phyloP scores from a whole-genome alignment of 106 monocot species.

The Dendrobium officinale region DNA sequence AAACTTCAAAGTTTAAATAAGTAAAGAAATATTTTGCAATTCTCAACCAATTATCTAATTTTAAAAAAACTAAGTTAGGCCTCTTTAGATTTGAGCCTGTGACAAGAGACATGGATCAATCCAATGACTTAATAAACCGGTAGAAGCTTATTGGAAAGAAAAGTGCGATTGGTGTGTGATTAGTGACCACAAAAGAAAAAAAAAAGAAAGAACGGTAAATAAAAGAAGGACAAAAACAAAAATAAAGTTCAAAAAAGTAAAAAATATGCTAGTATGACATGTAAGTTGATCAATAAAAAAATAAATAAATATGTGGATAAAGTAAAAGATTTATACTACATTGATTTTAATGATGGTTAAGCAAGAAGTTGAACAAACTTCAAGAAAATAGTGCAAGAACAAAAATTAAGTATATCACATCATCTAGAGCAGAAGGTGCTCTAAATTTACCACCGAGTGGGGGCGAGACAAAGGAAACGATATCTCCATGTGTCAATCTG shows the following conservation, averaged over 20 bases:
- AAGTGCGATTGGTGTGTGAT: not conserved
- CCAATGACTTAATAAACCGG: not conserved
- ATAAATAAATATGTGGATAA: not conserved
- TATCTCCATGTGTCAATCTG: slow-evolving; percentile 81
- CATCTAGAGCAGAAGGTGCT: not conserved
- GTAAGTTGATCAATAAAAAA: not conserved
- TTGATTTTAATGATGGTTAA: not conserved
- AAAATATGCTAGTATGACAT: not conserved
- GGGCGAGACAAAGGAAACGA: slow-evolving; percentile 63
- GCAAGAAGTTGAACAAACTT: not conserved
- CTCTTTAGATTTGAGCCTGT: not conserved
- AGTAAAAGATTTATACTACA: not conserved
- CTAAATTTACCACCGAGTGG: slow-evolving; percentile 63
- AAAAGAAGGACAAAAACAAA: not conserved
- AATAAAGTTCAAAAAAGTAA: not conserved
- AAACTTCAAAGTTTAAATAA: not conserved
- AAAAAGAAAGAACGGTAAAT: not conserved
- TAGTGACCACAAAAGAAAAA: not conserved
- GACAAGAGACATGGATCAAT: not conserved
- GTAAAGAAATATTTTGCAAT: not conserved
- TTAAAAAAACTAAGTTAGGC: not conserved
- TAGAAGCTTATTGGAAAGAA: not conserved
- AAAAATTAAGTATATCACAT: not conserved
- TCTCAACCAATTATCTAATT: not conserved
- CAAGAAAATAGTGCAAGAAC: not conserved